A percentile compares a stretch with the other conserved stretches of the same genome.
These are phyloP conservation scores for Diaporthe helianthi DNA, from an alignment of 2,329 filamentous ascomycete species.

Conservation along the genomic window DNA sequence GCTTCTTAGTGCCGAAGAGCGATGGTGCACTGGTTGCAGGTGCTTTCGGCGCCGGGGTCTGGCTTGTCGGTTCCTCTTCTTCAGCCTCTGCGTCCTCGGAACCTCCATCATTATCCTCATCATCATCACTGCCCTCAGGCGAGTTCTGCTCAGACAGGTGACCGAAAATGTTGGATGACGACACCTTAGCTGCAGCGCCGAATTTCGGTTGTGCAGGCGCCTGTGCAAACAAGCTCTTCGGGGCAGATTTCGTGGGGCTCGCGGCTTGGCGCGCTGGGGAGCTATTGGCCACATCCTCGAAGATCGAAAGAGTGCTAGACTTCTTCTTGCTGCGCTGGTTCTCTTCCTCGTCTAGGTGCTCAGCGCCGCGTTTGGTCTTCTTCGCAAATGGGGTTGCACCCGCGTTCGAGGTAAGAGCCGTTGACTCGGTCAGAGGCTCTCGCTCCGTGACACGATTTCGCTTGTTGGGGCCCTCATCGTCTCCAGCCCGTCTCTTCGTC, in stretches of 20 bases:
- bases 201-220: conserved; percentile 50
- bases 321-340: conserved; percentile 59
- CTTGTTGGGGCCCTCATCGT: conserved; percentile 57
- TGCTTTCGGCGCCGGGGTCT: conserved; percentile 51
- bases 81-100: conserved; percentile 48
- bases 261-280: conserved; percentile 45
- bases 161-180: conserved; percentile 61
- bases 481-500: conserved; percentile 64
- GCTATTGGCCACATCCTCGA: conserved; percentile 65
- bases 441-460: conserved; percentile 52
- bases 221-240: conserved; percentile 45
- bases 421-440: conserved; percentile 47
- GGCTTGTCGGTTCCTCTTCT: conserved; percentile 52
- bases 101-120: conserved; percentile 59
- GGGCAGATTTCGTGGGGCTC: conserved; percentile 43
- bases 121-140: conserved; percentile 59
- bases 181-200: conserved; percentile 39
- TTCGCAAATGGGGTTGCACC: conserved; percentile 45
- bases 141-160: conserved; percentile 65
- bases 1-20: conserved; percentile 43
- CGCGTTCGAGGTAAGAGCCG: conserved; percentile 39
- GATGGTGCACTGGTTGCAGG: conserved; percentile 51
- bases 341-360: conserved; percentile 55
- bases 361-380: conserved; percentile 62
- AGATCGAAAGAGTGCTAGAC: conserved; percentile 62